Conservation (phyloP, 306 rosid species). For the Vigna angularis region DNA sequence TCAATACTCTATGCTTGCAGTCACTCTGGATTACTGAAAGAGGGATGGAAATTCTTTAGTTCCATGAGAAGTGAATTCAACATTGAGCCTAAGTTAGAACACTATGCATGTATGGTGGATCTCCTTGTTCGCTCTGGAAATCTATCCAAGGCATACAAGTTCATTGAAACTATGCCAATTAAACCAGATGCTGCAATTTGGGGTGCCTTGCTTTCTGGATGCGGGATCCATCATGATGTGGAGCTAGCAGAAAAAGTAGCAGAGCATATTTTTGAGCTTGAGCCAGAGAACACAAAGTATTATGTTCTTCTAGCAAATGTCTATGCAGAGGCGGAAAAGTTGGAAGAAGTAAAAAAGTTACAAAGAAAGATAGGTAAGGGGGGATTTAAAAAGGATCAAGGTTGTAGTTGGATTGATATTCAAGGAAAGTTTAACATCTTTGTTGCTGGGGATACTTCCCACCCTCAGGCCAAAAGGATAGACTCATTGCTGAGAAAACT, state of each 20-base stretch:
- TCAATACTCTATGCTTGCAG: slow-evolving; percentile 72
- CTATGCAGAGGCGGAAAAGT: slow-evolving; percentile 74
- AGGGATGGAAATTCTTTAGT: slow-evolving; percentile 65
- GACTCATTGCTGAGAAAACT: slow-evolving; percentile 54
- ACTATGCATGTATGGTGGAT: slow-evolving; percentile 80
- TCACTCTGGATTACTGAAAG: slow-evolving; percentile 69
- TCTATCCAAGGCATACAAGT: slow-evolving; percentile 59
- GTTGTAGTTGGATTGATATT: slow-evolving; percentile 46
- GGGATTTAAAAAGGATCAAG: slow-evolving; percentile 44
- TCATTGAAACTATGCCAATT: slow-evolving; percentile 66
- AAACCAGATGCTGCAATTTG: slow-evolving; percentile 72
- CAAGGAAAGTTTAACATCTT: slow-evolving; percentile 47
- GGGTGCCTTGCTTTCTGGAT: slow-evolving; percentile 74
- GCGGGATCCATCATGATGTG: slow-evolving; percentile 58
- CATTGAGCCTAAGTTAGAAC: slow-evolving; percentile 65
- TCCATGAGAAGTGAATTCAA: slow-evolving; percentile 60
- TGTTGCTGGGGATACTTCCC: slow-evolving; percentile 64
- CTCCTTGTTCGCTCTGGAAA: slow-evolving; percentile 63
- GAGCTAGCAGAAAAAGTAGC: slow-evolving; percentile 52
- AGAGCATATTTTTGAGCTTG: slow-evolving; percentile 56
- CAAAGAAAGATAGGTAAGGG: slow-evolving; percentile 22
- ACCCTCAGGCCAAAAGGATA: slow-evolving; percentile 62
- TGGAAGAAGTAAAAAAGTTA: slow-evolving; percentile 66
- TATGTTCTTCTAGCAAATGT: slow-evolving; percentile 69
- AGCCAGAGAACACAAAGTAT: slow-evolving; percentile 73